Base-by-base conservation (phyloP, 768 basidiomycete species). In the Calocera viscosa region DNA sequence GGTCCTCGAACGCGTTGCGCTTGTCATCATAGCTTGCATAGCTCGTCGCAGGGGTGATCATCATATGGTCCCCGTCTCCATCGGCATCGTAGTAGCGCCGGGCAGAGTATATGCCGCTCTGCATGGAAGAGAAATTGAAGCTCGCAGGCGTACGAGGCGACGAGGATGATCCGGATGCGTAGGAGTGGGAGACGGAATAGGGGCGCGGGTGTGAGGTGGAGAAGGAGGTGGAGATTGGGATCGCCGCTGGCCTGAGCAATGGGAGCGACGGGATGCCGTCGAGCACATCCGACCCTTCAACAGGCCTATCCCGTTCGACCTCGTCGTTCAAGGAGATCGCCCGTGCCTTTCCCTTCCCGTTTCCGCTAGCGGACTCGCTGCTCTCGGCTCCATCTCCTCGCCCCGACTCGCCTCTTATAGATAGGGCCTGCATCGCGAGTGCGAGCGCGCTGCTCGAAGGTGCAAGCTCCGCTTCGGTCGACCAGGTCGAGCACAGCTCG, bases 1-100 rank as follows among this genome's bases (percentile, higher is more conserved):
- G 71, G 49, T 65, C 67, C 65, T 73, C 71, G 28, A 74, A 70
- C 0, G 72, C 74, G 64, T 72, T 71, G 7, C 68, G 34, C 67
- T 72, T 73, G 68, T 73, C 72, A 19, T 73, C 73, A 8, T 32
- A 28, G 53, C 53, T 60, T 22, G 53, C 53, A 30, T 60, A 60
- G 30, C 53, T 60, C 16, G 53, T 60, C 14, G 53, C 53, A 16
- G 53, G 53, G 26, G 53, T 60, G 30, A 60, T 22, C 53, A 32
- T 11, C 11, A n/a, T n/a, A n/a, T 16, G 14, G 30, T 32, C 53
- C 16, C 30, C 53, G 30, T 60, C 30, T 30, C 53, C 53, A 26
- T 28, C 30, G 53, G 24, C 22, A 7, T 60, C 53, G 53, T 26
- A 60, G 53, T 28, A 60, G 16, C 30, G 53, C 24, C 26, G 2